Percentiles rank a stretch among this genome's conserved stretches.
Evolutionary conservation across 345 rosid species (phyloP).

Genomic region (Aegle marmelos): DNA sequence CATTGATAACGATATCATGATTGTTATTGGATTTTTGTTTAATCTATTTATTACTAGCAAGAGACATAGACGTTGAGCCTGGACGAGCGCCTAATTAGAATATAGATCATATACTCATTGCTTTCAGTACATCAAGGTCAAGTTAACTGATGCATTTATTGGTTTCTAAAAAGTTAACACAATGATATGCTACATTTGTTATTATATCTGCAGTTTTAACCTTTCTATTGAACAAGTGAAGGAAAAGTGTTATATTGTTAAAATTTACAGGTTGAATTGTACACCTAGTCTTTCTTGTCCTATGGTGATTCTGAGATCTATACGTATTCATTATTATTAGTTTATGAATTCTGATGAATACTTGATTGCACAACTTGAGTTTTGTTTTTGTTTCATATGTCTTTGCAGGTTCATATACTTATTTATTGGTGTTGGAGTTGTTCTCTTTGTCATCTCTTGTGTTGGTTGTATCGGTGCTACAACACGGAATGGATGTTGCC

Average conservation of each 20-base stretch:
- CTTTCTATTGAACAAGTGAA: background rate
- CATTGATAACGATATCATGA: background rate
- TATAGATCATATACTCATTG: background rate
- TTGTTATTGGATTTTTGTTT: background rate
- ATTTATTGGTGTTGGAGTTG: constrained; percentile 79
- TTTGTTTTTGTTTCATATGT: constrained; percentile 10
- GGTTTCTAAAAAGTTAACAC: background rate
- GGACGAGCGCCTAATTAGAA: background rate
- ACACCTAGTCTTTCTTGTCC: background rate
- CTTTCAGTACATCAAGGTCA: background rate
- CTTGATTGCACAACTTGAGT: constrained; percentile 1
- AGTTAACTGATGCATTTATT: background rate
- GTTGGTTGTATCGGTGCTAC: constrained; percentile 83
- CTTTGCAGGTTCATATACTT: constrained; percentile 84
- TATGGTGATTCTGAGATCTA: background rate
- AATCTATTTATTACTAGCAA: background rate
- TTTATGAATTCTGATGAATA: background rate
- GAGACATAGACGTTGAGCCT: background rate
- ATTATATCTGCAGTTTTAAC: background rate
- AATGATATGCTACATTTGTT: background rate
- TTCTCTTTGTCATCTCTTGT: constrained; percentile 83
- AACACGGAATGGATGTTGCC: constrained; percentile 86
- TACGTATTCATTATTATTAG: background rate
- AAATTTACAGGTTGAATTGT: background rate
- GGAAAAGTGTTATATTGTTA: background rate